Evolutionary conservation across 1,284 basidiomycete species (phyloP).

Genomic region (Inonotus obliquus): DNA sequence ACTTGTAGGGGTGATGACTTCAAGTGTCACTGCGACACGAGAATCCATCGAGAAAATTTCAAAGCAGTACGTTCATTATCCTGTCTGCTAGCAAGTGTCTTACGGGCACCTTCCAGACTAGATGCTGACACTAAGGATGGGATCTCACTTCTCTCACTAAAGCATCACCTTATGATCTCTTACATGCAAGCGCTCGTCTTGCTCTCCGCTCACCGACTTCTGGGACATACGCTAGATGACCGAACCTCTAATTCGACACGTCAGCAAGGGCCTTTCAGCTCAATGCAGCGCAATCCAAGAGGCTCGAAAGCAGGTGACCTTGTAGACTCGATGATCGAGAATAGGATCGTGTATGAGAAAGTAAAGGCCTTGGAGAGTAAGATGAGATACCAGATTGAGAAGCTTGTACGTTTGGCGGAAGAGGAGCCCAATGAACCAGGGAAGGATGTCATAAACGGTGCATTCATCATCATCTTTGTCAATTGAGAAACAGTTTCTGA

Average conservation of each 20-base stretch:
- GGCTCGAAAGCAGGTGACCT: constrained; percentile 59
- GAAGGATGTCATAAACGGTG: constrained; percentile 62
- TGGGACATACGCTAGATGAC: constrained; percentile 55
- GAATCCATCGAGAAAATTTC: constrained; percentile 49
- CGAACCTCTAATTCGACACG: constrained; percentile 40
- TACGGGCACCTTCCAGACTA: constrained; percentile 23
- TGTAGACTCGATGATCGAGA: constrained; percentile 71
- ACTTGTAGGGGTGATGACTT: constrained; percentile 58
- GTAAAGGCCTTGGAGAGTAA: constrained; percentile 76
- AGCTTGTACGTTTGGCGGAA: constrained; percentile 72
- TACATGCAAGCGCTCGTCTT: constrained; percentile 88
- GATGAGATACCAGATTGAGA: constrained; percentile 95
- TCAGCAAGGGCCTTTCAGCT: constrained; percentile 43
- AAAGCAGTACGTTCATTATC: constrained; percentile 42
- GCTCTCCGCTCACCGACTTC: constrained; percentile 61
- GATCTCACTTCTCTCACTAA: constrained; percentile 86
- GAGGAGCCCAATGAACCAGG: constrained; percentile 51
- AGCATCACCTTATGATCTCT: constrained; percentile 81
- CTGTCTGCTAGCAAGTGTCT: background rate
- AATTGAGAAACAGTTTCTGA: background rate
- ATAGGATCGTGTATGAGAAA: constrained; percentile 75
- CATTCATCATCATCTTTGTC: constrained; percentile 20
- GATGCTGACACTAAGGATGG: constrained; percentile 71
- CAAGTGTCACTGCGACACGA: constrained; percentile 58
- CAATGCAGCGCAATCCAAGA: constrained; percentile 45